A percentile compares a stretch with the other conserved stretches of the same genome.
Conservation (phyloP, 352 stramenopile genomes). For the Phytophthora lateralis region DNA sequence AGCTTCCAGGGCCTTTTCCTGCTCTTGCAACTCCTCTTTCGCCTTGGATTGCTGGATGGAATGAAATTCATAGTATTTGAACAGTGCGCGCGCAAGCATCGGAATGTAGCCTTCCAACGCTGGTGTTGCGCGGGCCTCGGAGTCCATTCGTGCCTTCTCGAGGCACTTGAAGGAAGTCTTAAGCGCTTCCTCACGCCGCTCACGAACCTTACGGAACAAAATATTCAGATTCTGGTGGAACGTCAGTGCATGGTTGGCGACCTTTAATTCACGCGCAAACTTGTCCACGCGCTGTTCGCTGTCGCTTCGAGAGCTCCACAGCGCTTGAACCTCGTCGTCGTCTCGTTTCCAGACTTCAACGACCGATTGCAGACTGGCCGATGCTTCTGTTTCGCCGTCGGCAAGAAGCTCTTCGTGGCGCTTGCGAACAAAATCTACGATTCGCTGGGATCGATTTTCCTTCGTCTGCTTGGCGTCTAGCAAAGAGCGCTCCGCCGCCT, state of each 20-base stretch:
- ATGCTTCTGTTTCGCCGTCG: slow-evolving; percentile 36
- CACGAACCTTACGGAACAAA: slow-evolving; percentile 40
- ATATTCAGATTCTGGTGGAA: slow-evolving; percentile 43
- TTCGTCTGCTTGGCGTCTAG: slow-evolving; percentile 32
- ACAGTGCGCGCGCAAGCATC: slow-evolving; percentile 48
- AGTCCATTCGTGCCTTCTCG: slow-evolving; percentile 31
- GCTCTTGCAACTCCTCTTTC: slow-evolving; percentile 47
- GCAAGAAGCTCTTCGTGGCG: slow-evolving; percentile 36
- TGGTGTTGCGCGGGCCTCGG: slow-evolving; percentile 33
- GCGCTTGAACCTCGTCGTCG: slow-evolving; percentile 39
- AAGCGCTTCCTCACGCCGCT: slow-evolving; percentile 34
- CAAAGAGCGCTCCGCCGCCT: slow-evolving; percentile 30
- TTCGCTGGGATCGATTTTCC: slow-evolving; percentile 32
- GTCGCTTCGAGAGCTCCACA: slow-evolving; percentile 36
- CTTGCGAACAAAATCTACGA: slow-evolving; percentile 42
- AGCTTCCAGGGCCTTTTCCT: slow-evolving; percentile 46
- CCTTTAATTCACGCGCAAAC: slow-evolving; percentile 17
- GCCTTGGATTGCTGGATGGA: slow-evolving; percentile 56
- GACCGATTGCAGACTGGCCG: slow-evolving; percentile 39
- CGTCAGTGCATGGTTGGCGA: slow-evolving; percentile 29
- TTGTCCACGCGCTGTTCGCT: slow-evolving; percentile 28
- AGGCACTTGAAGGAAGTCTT: slow-evolving; percentile 26
- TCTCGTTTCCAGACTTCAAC: slow-evolving; percentile 41
- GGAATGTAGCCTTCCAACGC: slow-evolving; percentile 51
- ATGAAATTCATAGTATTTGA: slow-evolving; percentile 67